Base-by-base conservation (phyloP, 371 early-diverging fungal genomes). In the Lichtheimia hyalospora region DNA sequence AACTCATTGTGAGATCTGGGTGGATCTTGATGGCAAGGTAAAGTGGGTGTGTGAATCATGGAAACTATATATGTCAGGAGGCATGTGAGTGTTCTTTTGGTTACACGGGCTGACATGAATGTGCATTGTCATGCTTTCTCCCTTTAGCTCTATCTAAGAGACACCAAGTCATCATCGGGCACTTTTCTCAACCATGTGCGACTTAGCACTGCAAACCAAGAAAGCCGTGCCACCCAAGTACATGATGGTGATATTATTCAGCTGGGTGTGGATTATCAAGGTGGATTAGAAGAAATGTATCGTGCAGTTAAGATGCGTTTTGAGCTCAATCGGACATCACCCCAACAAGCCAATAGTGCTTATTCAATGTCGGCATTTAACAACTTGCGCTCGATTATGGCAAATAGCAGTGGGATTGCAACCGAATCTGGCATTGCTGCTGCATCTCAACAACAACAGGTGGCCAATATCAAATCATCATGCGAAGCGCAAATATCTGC, bases 221-320 rank as follows among this genome's bases (percentile, higher is more conserved):
- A 95, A 66, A 92, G 92, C 52, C 69, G 84, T 53, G 89, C 96
- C 24, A 86, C 85, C 18, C 87, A 83, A 40, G 70, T 98, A 53
- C 85, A 90, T 64, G 94, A 96, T 75, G 94, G 94, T 15, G 97
- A 98, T 71, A 79, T 94, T 23, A 72, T 98, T 23, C 95, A 96
- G 69, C 86, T 98, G 49, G 98, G 98, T 27, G 90, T 97, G 15
- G 98, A 98, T 71, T 98, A 94, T 74, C 96, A 95, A 73, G 98
- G 97, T 21, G 95, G 96, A 52, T 49, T 57, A 21, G 64, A 75
- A 71, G 84, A 86, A 61, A 85, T 88, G 15, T 89, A 84, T 64
- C 72, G 87, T 67, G 89, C 92, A 54, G 93, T 93, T 20, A 89
- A 87, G 65, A 93, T 93, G 78, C 66, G 90, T 43, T 80, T 93